A percentile compares a stretch with the other conserved stretches of the same genome.
Conservation (phyloP, 129 eudicot genomes). For the Ambrosia trifida region DNA sequence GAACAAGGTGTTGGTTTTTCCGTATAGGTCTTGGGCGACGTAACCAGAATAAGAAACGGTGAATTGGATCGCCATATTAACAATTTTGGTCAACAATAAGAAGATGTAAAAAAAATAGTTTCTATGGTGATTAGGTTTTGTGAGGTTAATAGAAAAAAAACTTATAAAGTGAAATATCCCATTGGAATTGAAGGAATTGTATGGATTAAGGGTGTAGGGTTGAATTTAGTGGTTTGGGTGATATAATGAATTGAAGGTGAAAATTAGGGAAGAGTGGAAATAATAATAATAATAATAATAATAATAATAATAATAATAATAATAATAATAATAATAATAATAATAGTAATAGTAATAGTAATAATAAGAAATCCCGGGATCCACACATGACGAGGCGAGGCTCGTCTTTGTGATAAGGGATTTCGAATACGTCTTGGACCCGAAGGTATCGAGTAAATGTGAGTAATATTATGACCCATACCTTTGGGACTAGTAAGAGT, state of each 20-base stretch:
- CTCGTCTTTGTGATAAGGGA: no score
- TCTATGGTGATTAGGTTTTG: slow-evolving; percentile 23
- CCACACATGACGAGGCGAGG: no score
- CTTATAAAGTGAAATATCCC: slow-evolving; percentile 37
- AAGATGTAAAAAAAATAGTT: slow-evolving; percentile 46
- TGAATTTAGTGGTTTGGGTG: slow-evolving; percentile 39
- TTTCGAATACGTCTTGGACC: no score
- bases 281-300: no score
- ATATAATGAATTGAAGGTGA: not conserved
- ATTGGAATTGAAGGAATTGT: slow-evolving; percentile 42
- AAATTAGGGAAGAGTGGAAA: no score
- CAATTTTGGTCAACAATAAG: slow-evolving; percentile 37
- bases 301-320: no score
- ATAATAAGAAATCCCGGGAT: no score
- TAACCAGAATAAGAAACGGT: slow-evolving; percentile 68
- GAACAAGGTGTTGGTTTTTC: slow-evolving; percentile 33
- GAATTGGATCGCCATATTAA: slow-evolving; percentile 71
- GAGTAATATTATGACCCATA: no score
- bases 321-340: no score
- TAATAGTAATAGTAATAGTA: no score
- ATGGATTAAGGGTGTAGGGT: slow-evolving; percentile 22
- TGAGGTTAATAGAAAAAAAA: slow-evolving; percentile 24
- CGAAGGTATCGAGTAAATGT: no score
- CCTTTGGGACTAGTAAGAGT: no score
- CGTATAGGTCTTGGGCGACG: slow-evolving; percentile 58